Evolutionary conservation across 345 rosid species (phyloP).

Genomic region (Rhodamnia rubescens): DNA sequence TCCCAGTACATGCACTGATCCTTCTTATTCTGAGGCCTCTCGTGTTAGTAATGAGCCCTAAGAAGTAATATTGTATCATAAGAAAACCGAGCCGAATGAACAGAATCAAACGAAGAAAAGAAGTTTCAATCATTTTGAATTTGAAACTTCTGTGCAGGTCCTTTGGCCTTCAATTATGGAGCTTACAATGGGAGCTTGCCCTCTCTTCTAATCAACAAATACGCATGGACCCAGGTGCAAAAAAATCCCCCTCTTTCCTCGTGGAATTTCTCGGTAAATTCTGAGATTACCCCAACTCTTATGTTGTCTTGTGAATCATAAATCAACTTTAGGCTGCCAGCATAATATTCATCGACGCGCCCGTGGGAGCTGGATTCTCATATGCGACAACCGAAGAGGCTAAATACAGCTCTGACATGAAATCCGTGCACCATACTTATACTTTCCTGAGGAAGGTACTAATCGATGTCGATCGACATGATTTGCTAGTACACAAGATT

Average conservation of each 20-base stretch:
- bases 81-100: not conserved
- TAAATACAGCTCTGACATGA: constrained; percentile 5
- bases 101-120: not conserved
- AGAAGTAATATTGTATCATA: not conserved
- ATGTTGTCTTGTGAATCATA: not conserved
- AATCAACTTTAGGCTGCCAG: constrained; percentile 17
- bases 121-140: not conserved
- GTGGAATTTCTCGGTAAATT: not conserved
- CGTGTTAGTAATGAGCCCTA: not conserved
- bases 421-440: constrained; percentile 7
- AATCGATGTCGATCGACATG: not conserved
- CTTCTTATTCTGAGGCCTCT: not conserved
- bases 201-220: constrained; percentile 5
- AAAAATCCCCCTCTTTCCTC: not conserved
- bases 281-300: not conserved
- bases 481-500: not conserved
- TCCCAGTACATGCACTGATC: not conserved
- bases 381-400: constrained; percentile 6
- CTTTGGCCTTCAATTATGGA: constrained; percentile 9
- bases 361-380: constrained; percentile 29
- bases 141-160: constrained; percentile 11
- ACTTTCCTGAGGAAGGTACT: constrained; percentile 21
- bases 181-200: constrained; percentile 15
- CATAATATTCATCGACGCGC: constrained; percentile 26
- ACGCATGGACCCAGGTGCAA: constrained; percentile 26